Evolutionary conservation across 257 asterid genomes (phyloP).

Genomic region (Solanum bulbocastanum): DNA sequence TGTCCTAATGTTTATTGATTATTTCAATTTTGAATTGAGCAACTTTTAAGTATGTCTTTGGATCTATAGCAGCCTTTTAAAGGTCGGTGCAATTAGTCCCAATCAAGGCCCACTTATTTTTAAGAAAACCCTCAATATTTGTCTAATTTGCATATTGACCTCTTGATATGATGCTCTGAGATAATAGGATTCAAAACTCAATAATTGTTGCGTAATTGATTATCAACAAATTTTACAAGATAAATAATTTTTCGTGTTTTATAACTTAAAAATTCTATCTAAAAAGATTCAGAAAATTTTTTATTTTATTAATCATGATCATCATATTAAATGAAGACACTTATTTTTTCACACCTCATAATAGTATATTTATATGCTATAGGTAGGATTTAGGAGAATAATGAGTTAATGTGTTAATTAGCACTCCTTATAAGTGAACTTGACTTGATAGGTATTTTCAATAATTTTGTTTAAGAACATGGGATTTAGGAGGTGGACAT

Average conservation of each 20-base stretch:
- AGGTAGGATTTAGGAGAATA: background rate
- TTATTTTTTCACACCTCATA: background rate
- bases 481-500: too few species aligned
- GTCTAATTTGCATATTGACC: background rate
- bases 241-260: background rate
- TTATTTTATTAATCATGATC: background rate
- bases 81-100: conserved; percentile 33
- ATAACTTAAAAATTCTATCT: background rate
- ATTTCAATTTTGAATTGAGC: background rate
- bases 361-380: background rate
- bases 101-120: conserved; percentile 32
- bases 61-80: conserved; percentile 21
- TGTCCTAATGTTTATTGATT: background rate
- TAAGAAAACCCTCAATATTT: background rate
- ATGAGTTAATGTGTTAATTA: background rate
- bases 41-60: background rate
- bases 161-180: background rate
- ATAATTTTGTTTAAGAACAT: background rate
- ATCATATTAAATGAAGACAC: background rate
- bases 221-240: background rate
- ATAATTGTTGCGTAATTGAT: background rate
- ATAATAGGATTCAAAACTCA: too few species aligned
- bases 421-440: background rate
- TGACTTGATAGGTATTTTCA: background rate
- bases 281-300: background rate